These are phyloP conservation scores for Pyrus hybrid DNA, from an alignment of 331 rosid species.

Conservation along the genomic window DNA sequence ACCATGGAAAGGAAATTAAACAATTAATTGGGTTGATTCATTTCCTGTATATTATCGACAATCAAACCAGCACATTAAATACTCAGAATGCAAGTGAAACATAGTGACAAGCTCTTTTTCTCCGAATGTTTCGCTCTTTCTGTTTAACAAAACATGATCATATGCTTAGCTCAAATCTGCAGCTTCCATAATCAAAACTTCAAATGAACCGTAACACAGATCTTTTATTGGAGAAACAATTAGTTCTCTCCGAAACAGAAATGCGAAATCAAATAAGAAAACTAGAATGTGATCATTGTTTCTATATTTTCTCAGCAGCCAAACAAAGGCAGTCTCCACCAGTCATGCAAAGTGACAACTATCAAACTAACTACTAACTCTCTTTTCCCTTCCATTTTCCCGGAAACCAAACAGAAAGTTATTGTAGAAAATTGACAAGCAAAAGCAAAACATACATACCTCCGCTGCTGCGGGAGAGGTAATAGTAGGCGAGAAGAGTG, in stretches of 20 bases:
- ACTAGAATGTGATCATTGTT: neutral
- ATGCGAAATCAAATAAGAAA: neutral
- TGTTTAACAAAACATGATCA: neutral
- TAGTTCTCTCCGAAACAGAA: neutral
- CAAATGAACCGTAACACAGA: neutral
- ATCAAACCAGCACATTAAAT: neutral
- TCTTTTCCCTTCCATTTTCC: neutral
- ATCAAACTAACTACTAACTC: neutral
- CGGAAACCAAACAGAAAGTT: neutral
- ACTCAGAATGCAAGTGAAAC: neutral
- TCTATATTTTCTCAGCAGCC: constrained; percentile 8
- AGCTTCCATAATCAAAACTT: neutral
- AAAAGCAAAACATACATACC: constrained; percentile 15
- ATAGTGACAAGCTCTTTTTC: no score
- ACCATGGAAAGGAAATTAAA: neutral
- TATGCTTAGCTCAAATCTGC: neutral
- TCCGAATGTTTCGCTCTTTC: neutral
- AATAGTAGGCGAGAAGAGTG: constrained; percentile 53
- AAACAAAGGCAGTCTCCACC: neutral
- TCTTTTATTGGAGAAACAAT: neutral
- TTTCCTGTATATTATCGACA: neutral
- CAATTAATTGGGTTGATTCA: neutral
- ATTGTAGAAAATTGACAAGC: neutral
- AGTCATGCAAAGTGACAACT: neutral
- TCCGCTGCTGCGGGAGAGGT: constrained; percentile 46